Evolutionary conservation across 345 rosid species (phyloP).

Genomic region (Aquilaria sinensis): DNA sequence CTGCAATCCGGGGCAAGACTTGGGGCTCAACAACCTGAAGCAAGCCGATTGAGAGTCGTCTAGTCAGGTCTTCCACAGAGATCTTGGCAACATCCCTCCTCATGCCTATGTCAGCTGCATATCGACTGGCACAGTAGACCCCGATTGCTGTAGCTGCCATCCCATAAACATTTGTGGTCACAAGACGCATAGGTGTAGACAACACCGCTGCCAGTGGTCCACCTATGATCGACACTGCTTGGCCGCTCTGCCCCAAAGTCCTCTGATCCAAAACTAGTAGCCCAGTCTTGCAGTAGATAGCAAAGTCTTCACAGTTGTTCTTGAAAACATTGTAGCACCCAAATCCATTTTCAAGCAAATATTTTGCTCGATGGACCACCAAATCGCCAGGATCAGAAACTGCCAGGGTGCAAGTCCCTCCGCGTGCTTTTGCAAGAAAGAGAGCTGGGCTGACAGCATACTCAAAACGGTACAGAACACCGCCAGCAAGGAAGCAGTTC

Average conservation of each 20-base stretch:
- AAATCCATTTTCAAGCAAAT: constrained; percentile 74
- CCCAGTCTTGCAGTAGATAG: constrained; percentile 84
- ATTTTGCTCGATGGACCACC: constrained; percentile 65
- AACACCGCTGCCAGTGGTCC: constrained; percentile 82
- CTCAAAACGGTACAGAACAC: constrained; percentile 67
- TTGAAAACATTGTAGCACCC: constrained; percentile 80
- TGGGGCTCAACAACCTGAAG: constrained; percentile 52
- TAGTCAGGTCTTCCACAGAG: constrained; percentile 66
- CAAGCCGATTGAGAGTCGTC: constrained; percentile 50
- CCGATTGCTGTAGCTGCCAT: constrained; percentile 79
- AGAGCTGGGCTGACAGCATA: constrained; percentile 72
- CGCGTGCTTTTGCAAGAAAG: constrained; percentile 82
- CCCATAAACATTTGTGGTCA: constrained; percentile 71
- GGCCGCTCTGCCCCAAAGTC: constrained; percentile 83
- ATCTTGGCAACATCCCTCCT: constrained; percentile 74
- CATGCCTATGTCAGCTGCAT: constrained; percentile 83
- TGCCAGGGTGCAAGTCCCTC: constrained; percentile 91
- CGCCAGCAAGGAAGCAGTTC: constrained; percentile 84
- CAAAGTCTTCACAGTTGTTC: constrained; percentile 81
- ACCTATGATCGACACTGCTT: constrained; percentile 62
- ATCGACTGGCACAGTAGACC: constrained; percentile 76
- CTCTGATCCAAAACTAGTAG: constrained; percentile 51
- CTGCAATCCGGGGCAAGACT: not conserved
- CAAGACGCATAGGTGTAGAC: constrained; percentile 61
- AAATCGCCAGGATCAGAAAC: constrained; percentile 43